Evolutionary conservation across 139 green algal species (phyloP), one percentile per base, ranked within the genome.

Genomic region (Coelastrella sp.): DNA sequence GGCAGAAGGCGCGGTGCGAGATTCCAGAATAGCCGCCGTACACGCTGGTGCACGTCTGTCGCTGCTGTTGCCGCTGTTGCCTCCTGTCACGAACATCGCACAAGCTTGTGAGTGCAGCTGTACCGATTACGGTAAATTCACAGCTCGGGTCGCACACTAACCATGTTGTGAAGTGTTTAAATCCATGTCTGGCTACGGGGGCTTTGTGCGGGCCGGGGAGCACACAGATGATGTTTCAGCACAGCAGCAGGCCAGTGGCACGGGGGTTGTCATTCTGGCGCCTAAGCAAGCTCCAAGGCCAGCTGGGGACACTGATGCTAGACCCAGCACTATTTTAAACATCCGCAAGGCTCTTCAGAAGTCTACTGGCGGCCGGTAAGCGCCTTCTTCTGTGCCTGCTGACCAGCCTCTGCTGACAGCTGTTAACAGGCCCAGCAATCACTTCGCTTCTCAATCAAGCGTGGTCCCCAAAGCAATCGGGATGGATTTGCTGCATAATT

Each of bases 281-380:
- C 80, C 80, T 4, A 86, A 86, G n/a, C 58, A 86, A 65, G 59
- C 59, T 73, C 19, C 8, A 11, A 56, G n/a, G n/a, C n/a, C 2
- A 16, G 2, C 22, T 59, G 74, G 13, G 2, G 80, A 23, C 22
- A n/a, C 59, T 2, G 79, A 73, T 59, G 5, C 80, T 13, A 3
- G 61, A 3, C 20, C 65, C 20, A 86, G 59, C 59, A 86, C 65
- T 14, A 86, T 86, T 6, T 60, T 86, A 59, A 65, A 23, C 80
- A 86, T 86, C 7, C 61, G 80, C 58, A 68, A 71, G 80, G 80
- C 23, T 23, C 80, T 86, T 10, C 61, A 86, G 59, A 64, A 58
- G 80, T 17, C 17, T 32, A 59, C 59, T 58, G 59, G 22, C 11
- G 22, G 74, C 74, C 57, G 74, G 74, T 80, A 58, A 57, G 23